phyloP scores from a whole-genome alignment of 2,329 filamentous ascomycete species.

The Periglandula ipomoeae region DNA sequence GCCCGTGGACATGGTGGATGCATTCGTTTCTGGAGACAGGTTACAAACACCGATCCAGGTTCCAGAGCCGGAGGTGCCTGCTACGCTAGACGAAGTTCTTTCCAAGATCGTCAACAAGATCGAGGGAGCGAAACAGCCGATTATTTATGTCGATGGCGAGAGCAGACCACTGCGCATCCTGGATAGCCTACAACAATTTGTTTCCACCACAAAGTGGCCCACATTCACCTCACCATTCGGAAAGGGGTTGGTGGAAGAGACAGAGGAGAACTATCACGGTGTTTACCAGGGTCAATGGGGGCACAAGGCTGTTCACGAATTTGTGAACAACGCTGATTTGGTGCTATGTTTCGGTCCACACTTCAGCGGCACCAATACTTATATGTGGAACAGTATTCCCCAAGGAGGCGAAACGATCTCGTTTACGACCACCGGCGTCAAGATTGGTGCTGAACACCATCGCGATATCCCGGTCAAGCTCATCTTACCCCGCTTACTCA shows the following conservation, averaged over 20 bases:
- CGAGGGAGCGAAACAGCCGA: slow-evolving; percentile 33
- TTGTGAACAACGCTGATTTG: slow-evolving; percentile 33
- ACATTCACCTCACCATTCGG: slow-evolving; percentile 38
- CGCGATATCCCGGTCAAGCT: slow-evolving; percentile 18
- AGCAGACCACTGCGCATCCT: slow-evolving; percentile 31
- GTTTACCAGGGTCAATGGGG: slow-evolving; percentile 36
- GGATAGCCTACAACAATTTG: slow-evolving; percentile 31
- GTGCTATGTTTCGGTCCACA: slow-evolving; percentile 37
- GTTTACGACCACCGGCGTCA: slow-evolving; percentile 24
- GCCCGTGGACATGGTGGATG: slow-evolving; percentile 41
- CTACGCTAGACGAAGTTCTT: slow-evolving; percentile 20
- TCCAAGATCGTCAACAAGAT: slow-evolving; percentile 30
- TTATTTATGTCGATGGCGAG: slow-evolving; percentile 44
- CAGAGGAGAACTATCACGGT: slow-evolving; percentile 36
- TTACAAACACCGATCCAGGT: slow-evolving; percentile 13
- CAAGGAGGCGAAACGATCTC: slow-evolving; percentile 21
- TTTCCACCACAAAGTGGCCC: slow-evolving; percentile 33
- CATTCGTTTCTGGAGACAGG: slow-evolving; percentile 21
- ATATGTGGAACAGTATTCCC: slow-evolving; percentile 27
- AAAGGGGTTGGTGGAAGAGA: slow-evolving; percentile 42
- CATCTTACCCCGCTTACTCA: slow-evolving; percentile 14
- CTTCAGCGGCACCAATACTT: slow-evolving; percentile 37
- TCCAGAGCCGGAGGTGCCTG: slow-evolving; percentile 4
- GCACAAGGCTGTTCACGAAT: slow-evolving; percentile 21
- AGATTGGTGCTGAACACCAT: slow-evolving; percentile 20